Conservation (phyloP, 1,284 basidiomycete species). For the Phaffia rhodozyma region DNA sequence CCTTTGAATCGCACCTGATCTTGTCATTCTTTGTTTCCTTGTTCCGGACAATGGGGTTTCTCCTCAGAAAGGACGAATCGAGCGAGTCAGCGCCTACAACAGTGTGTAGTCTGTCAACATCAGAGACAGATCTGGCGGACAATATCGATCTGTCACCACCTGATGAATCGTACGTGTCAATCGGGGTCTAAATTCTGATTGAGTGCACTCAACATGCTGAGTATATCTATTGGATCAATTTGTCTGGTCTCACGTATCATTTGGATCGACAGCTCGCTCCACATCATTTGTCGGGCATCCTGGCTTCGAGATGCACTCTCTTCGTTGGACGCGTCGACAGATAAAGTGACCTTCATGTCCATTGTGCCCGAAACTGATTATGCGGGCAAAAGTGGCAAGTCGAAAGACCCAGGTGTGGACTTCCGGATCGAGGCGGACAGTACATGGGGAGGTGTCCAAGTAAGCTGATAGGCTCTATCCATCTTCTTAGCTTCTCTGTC, state of each 20-base stretch:
- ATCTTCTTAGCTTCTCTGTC: too few species aligned
- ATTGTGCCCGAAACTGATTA: neutral
- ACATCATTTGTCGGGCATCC: constrained; percentile 3
- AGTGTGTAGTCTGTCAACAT: constrained; percentile 8
- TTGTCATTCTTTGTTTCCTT: neutral
- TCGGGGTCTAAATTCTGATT: too few species aligned
- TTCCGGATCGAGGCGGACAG: constrained; percentile 14
- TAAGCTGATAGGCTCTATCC: neutral
- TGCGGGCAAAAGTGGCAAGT: neutral
- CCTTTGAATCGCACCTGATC: neutral
- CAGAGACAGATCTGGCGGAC: neutral
- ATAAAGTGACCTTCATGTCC: constrained; percentile 2
- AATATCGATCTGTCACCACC: too few species aligned
- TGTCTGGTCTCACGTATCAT: neutral
- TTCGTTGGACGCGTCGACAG: constrained; percentile 14
- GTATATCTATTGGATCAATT: neutral
- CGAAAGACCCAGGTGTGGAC: constrained; percentile 1
- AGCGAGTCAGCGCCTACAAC: constrained; percentile 1
- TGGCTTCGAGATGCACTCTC: constrained; percentile 4
- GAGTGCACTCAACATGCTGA: too few species aligned
- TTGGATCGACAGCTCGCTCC: constrained; percentile 1
- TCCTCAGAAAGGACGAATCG: neutral
- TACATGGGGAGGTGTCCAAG: constrained; percentile 4
- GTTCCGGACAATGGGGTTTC: too few species aligned
- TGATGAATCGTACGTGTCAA: too few species aligned